Base-by-base conservation (phyloP, 1,284 basidiomycete genomes). In the Athelia psychrophila region DNA sequence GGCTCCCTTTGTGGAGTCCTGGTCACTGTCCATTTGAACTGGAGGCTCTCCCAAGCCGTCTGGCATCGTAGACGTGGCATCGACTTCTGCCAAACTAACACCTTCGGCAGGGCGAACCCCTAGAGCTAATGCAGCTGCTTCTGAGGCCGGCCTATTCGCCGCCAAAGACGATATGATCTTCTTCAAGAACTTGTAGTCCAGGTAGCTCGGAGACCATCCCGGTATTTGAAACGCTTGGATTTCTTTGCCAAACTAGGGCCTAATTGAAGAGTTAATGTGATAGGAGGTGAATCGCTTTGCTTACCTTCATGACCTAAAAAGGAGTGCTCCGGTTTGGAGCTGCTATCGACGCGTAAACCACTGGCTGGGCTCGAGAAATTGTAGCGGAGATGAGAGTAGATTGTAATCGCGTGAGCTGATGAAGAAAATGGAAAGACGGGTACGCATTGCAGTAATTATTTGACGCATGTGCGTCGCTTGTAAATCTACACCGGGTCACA, bases 131-230 rank as follows among this genome's bases (percentile, higher is more conserved):
- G 93, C 83, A 23, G 93, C 91, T 10, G 93, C 91, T 68, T 97
- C 95, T 4, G 91, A 86, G 18, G 88, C 89, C 3, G 95, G 89
- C 55, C 90, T 84, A 62, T 95, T 93, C 38, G 93, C 91, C 52
- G 91, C 87, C 56, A 98, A 84, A n/a, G 96, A 97, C 56, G 97
- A 98, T 67, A 99, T 97, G 65, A 99, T 98, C 82, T 96, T 96
- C 76, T 97, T 97, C 68, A 97, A 79, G 61, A 90, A 90, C 77
- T 99, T 99, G 82, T 99, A 99, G 76, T 99, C 97, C 60, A 98
- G 84, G 72, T 99, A 99, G 75, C 93, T 95, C 25, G 81, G 72
- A 20, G 92, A 93, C 97, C 97, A 99, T 74, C 95, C 95, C 50
- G 97, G 95, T 52, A 98, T 88, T 74, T 98, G 95, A 71, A 96